Evolutionary conservation across 805 yeast genomes (phyloP).

Genomic region (Pichia sporocuriosa): DNA sequence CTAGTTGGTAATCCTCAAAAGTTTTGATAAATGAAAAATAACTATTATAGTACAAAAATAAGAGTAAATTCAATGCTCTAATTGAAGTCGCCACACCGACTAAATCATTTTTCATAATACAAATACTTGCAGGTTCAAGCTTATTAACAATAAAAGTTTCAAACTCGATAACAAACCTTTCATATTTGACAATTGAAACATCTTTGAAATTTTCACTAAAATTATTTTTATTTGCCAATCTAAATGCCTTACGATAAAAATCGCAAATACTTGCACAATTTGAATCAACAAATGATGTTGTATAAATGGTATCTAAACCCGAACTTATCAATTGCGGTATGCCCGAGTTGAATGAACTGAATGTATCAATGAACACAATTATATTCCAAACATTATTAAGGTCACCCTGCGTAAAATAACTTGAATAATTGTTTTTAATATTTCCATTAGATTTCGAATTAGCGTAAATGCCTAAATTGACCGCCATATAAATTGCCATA

Average conservation of each 20-base stretch:
- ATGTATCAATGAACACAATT: slow-evolving; percentile 20
- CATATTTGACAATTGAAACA: slow-evolving; percentile 14
- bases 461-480: slow-evolving; percentile 15
- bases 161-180: slow-evolving; percentile 15
- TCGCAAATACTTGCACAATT: slow-evolving; percentile 5
- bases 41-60: slow-evolving; percentile 19
- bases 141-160: slow-evolving; percentile 14
- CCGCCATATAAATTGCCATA: slow-evolving; percentile 20
- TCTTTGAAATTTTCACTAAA: not conserved
- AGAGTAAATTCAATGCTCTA: slow-evolving; percentile 16
- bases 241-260: slow-evolving; percentile 13
- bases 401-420: slow-evolving; percentile 14
- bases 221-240: slow-evolving; percentile 6
- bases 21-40: slow-evolving; percentile 9
- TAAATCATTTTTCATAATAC: slow-evolving; percentile 9
- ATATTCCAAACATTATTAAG: slow-evolving; percentile 16
- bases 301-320: slow-evolving; percentile 8
- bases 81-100: slow-evolving; percentile 2
- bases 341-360: slow-evolving; percentile 21
- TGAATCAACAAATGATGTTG: slow-evolving; percentile 5
- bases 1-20: not conserved
- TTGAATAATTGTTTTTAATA: slow-evolving; percentile 2
- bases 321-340: slow-evolving; percentile 15
- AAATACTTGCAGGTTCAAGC: slow-evolving; percentile 7
- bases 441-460: slow-evolving; percentile 1